A percentile compares a stretch with the other conserved stretches of the same genome.
Conservation (phyloP, 306 rosid species). For the Corylus americana region DNA sequence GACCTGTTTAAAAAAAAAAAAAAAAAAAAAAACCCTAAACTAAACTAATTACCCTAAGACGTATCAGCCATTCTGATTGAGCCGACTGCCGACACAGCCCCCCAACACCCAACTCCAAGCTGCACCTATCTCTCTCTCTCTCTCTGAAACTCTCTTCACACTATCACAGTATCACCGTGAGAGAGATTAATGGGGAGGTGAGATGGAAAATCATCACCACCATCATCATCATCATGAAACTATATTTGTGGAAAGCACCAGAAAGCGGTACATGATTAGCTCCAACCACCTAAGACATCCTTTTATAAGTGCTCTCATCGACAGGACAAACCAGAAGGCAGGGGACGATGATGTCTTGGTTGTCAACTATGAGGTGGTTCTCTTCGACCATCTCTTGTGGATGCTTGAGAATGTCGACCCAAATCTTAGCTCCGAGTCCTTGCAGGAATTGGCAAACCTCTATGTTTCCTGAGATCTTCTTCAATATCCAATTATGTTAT, state of each 20-base stretch:
- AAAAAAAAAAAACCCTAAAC: too few species aligned
- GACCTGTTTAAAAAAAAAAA: too few species aligned
- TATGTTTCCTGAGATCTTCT: conserved; percentile 48
- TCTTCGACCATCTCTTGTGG: conserved; percentile 90
- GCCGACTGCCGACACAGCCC: too few species aligned
- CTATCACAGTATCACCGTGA: too few species aligned
- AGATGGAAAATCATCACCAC: too few species aligned
- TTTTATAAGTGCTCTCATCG: conserved; percentile 61
- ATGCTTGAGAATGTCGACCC: conserved; percentile 87
- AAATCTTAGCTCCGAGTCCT: conserved; percentile 60
- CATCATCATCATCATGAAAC: conserved; percentile 28
- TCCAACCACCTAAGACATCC: conserved; percentile 69
- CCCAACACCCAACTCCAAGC: too few species aligned
- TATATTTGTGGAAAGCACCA: conserved; percentile 74
- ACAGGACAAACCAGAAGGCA: conserved; percentile 48
- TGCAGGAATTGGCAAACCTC: conserved; percentile 87
- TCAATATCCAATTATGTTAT: neutral
- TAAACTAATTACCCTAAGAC: too few species aligned
- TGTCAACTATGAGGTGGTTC: conserved; percentile 80
- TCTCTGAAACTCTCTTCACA: too few species aligned
- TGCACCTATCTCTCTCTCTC: too few species aligned
- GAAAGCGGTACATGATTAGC: conserved; percentile 68
- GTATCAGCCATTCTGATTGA: too few species aligned
- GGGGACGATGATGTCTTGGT: conserved; percentile 35
- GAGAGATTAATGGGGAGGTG: conserved; percentile 39